A percentile compares a stretch with the other conserved stretches of the same genome.
Conservation (phyloP, 108 stramenopile species). For the Asterionellopsis glacialis region DNA sequence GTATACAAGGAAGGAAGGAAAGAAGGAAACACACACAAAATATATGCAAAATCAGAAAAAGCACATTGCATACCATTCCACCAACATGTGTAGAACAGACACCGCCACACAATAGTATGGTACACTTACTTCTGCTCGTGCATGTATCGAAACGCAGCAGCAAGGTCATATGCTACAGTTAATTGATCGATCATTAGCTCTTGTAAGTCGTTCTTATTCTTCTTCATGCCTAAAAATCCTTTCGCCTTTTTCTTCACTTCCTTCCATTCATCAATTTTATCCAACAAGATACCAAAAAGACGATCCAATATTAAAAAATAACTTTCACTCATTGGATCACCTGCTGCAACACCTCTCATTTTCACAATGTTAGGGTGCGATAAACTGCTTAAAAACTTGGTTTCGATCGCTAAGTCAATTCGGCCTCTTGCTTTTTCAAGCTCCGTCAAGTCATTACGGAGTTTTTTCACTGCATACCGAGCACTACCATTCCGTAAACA, state of each 20-base stretch:
- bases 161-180: conserved; percentile 61
- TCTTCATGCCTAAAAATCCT: conserved; percentile 31
- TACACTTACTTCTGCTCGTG: conserved; percentile 16
- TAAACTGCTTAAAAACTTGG: conserved; percentile 46
- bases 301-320: conserved; percentile 61
- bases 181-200: conserved; percentile 44
- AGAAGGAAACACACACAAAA: not conserved
- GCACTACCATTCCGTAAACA: conserved; percentile 51
- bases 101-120: too few relatives aligned
- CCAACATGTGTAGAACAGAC: too few relatives aligned
- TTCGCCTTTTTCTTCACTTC: conserved; percentile 9
- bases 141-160: conserved; percentile 56
- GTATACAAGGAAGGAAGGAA: not conserved
- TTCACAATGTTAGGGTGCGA: conserved; percentile 55
- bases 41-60: not conserved
- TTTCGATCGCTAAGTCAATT: conserved; percentile 73
- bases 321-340: conserved; percentile 25
- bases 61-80: too few relatives aligned
- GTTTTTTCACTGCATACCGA: conserved; percentile 71
- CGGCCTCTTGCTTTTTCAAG: conserved; percentile 48
- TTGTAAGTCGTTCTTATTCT: conserved; percentile 18
- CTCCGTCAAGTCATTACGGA: conserved; percentile 34
- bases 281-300: conserved; percentile 63
- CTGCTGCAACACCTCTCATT: conserved; percentile 34
- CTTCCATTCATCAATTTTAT: conserved; percentile 50